phyloP scores from a whole-genome alignment of 164 flowering plant genomes.

The Umbellularia californica region DNA sequence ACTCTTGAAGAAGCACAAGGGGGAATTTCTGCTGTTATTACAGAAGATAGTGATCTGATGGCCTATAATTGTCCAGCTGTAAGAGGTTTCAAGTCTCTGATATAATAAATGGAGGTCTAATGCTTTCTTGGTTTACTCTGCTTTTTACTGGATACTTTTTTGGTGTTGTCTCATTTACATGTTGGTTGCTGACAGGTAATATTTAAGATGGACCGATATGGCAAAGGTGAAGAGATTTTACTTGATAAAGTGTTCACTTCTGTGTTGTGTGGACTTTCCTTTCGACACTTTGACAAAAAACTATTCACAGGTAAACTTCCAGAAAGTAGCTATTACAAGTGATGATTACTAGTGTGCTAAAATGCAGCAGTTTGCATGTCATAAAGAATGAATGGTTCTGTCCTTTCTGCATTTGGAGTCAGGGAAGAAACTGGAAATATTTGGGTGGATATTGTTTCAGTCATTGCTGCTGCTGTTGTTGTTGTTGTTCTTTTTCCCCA shows the following conservation, averaged over 20 bases:
- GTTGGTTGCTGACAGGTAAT: slow-evolving; percentile 34
- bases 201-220: slow-evolving; percentile 81
- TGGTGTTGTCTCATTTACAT: slow-evolving; percentile 11
- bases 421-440: too few species aligned
- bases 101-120: slow-evolving; percentile 13
- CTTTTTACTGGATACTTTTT: slow-evolving; percentile 1
- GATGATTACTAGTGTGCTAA: neutral
- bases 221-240: slow-evolving; percentile 70
- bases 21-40: slow-evolving; percentile 73
- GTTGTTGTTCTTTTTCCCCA: too few species aligned
- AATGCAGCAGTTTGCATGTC: too few species aligned
- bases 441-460: too few species aligned
- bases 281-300: slow-evolving; percentile 41
- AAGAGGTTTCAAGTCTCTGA: slow-evolving; percentile 30
- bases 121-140: slow-evolving; percentile 7
- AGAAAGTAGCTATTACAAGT: neutral
- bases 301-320: slow-evolving; percentile 45
- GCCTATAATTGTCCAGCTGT: slow-evolving; percentile 78
- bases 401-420: too few species aligned
- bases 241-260: slow-evolving; percentile 50
- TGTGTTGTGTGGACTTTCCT: slow-evolving; percentile 39
- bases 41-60: slow-evolving; percentile 80
- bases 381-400: too few species aligned
- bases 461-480: too few species aligned
- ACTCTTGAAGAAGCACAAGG: slow-evolving; percentile 49